phyloP scores from a whole-genome alignment of 306 rosid genomes.

The Cicer yamashitae region DNA sequence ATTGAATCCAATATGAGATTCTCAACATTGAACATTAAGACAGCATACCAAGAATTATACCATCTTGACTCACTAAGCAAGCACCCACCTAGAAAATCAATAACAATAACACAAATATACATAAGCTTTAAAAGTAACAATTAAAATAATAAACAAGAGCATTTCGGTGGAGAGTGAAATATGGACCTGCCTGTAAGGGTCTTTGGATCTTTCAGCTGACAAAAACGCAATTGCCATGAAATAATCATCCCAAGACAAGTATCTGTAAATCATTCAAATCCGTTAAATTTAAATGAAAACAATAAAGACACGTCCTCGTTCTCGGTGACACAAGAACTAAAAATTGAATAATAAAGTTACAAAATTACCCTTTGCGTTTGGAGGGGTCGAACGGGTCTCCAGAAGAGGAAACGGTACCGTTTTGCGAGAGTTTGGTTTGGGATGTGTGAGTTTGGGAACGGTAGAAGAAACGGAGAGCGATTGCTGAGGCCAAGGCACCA shows the following conservation, averaged over 20 bases:
- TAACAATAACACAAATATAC: conserved; percentile 16
- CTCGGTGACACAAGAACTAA: background rate
- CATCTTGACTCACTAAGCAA: conserved; percentile 86
- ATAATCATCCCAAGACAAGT: conserved; percentile 93
- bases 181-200: conserved; percentile 95
- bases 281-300: background rate
- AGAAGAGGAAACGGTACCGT: conserved; percentile 52
- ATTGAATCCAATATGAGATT: too few species aligned
- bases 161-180: background rate
- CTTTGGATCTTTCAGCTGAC: conserved; percentile 96
- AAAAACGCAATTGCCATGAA: conserved; percentile 96
- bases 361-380: conserved; percentile 68
- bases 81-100: conserved; percentile 79
- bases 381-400: conserved; percentile 77
- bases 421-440: conserved; percentile 37
- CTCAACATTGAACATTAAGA: too few species aligned
- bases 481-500: conserved; percentile 72
- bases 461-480: conserved; percentile 65
- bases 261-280: conserved; percentile 50
- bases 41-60: conserved; percentile 81
- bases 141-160: background rate
- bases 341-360: background rate
- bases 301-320: background rate
- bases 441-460: conserved; percentile 43
- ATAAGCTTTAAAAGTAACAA: conserved; percentile 4